phyloP scores from a whole-genome alignment of 2,329 filamentous ascomycete genomes.

The Pseudogymnoascus pannorum region DNA sequence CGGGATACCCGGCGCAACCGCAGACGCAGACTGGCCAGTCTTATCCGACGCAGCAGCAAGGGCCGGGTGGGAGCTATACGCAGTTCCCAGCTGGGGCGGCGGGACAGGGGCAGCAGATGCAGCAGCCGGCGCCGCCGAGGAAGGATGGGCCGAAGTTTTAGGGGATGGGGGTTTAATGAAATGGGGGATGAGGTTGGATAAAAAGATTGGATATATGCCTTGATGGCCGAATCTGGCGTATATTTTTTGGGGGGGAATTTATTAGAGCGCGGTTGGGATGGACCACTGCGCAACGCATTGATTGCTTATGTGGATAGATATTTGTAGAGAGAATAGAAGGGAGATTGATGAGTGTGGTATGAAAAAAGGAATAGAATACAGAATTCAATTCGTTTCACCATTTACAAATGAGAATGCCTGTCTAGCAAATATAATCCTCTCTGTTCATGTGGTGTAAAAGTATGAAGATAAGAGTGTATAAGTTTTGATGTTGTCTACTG shows the following conservation, averaged over 20 bases:
- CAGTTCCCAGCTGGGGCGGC: not conserved
- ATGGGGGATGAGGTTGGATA: not conserved
- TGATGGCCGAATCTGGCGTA: not conserved
- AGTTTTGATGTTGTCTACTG: too few species aligned
- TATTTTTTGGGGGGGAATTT: not conserved
- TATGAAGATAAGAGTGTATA: too few species aligned
- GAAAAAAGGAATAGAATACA: not conserved
- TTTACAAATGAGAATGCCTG: too few species aligned
- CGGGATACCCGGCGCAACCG: not conserved
- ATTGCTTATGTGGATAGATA: not conserved
- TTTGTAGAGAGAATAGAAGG: not conserved
- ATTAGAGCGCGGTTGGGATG: not conserved
- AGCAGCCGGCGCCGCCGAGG: not conserved
- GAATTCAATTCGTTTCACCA: not conserved
- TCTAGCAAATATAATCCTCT: too few species aligned
- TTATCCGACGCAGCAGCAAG: not conserved
- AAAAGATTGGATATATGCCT: not conserved
- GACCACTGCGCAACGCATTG: not conserved
- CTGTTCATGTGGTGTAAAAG: too few species aligned
- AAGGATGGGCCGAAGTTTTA: not conserved
- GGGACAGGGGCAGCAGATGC: not conserved
- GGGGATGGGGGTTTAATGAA: not conserved
- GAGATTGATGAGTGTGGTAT: not conserved
- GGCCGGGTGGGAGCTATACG: not conserved
- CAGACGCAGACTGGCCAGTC: not conserved